phyloP scores from a whole-genome alignment of 495 filamentous ascomycete genomes.

The Parathielavia hyrcaniae region DNA sequence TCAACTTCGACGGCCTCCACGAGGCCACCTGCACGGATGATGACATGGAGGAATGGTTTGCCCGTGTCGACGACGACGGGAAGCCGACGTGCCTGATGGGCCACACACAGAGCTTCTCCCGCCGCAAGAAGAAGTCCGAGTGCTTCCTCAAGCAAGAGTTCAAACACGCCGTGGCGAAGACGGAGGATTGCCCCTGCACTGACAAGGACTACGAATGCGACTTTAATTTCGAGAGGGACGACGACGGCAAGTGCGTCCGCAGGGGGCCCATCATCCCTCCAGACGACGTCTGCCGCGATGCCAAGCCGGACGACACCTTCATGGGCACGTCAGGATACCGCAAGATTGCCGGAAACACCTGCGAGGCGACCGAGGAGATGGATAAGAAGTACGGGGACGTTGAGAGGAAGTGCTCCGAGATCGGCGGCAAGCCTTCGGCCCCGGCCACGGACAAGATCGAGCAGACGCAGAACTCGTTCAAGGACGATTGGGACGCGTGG shows the following conservation, averaged over 20 bases:
- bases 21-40: slow-evolving; percentile 69
- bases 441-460: slow-evolving; percentile 55
- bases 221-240: slow-evolving; percentile 68
- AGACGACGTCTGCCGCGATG: slow-evolving; percentile 59
- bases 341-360: slow-evolving; percentile 85
- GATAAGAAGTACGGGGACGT: slow-evolving; percentile 55
- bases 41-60: slow-evolving; percentile 85
- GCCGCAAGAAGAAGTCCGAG: slow-evolving; percentile 75
- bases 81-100: slow-evolving; percentile 90
- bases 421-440: slow-evolving; percentile 31
- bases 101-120: slow-evolving; percentile 73
- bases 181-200: slow-evolving; percentile 70
- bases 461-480: slow-evolving; percentile 51
- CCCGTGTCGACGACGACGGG: slow-evolving; percentile 69
- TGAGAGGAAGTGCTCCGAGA: slow-evolving; percentile 50
- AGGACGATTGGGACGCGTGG: slow-evolving; percentile 48
- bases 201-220: slow-evolving; percentile 89
- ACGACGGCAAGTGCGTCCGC: slow-evolving; percentile 52
- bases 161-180: slow-evolving; percentile 59
- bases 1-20: slow-evolving; percentile 79
- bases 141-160: slow-evolving; percentile 87
- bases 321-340: slow-evolving; percentile 83
- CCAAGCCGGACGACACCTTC: slow-evolving; percentile 57
- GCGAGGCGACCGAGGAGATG: slow-evolving; percentile 50
- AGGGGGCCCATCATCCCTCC: slow-evolving; percentile 49